These are phyloP conservation scores for Neoboletus magnificus DNA, from an alignment of 768 basidiomycete species.

Conservation along the genomic window DNA sequence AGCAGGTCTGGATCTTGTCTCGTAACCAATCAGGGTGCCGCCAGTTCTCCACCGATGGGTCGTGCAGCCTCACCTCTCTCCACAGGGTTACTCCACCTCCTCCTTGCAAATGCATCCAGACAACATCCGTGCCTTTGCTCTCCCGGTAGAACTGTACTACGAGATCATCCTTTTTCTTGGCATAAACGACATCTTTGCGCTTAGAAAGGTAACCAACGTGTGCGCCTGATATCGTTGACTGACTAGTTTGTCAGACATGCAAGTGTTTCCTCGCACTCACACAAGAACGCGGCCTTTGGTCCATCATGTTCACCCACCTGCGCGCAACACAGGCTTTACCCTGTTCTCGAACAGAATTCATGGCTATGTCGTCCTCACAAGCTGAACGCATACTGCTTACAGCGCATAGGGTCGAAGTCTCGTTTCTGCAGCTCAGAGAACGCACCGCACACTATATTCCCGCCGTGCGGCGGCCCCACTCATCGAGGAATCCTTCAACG, in stretches of 20 bases:
- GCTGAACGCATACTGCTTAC: conserved; percentile 14
- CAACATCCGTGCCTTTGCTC: background rate
- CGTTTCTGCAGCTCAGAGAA: conserved; percentile 16
- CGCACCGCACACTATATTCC: background rate
- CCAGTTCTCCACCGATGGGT: background rate
- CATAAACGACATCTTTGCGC: conserved; percentile 14
- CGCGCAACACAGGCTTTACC: conserved; percentile 14
- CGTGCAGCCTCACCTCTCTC: too few relatives aligned
- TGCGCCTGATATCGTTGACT: background rate
- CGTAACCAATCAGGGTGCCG: background rate
- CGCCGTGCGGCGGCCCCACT: background rate
- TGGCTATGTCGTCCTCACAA: conserved; percentile 4
- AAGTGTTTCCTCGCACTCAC: conserved; percentile 17
- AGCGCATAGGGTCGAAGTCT: conserved; percentile 13
- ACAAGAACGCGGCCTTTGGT: conserved; percentile 18
- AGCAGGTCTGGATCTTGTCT: background rate
- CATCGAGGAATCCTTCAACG: background rate
- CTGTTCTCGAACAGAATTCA: conserved; percentile 11
- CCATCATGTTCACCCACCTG: conserved; percentile 9
- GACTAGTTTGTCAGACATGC: conserved; percentile 21
- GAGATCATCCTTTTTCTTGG: conserved; percentile 14
- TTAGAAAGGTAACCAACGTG: conserved; percentile 10
- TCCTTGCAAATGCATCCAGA: background rate
- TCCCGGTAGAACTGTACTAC: conserved; percentile 20
- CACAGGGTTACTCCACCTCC: too few relatives aligned